Percentiles rank a stretch among this genome's conserved stretches.
phyloP scores from a whole-genome alignment of 371 early-diverging fungal genomes.

The Rhizomucor pusillus region DNA sequence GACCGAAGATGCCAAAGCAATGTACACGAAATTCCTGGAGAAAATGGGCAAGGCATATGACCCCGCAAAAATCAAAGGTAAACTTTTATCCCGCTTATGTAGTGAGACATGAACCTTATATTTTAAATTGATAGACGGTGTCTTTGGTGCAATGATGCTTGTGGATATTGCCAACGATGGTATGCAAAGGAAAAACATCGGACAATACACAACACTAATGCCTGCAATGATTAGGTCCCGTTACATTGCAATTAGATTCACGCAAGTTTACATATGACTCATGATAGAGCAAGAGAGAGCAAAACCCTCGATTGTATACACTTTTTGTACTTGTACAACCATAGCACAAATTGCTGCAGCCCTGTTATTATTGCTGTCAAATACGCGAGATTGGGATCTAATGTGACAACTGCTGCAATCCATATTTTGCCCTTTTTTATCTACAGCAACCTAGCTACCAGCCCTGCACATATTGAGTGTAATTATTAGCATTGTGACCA shows the following conservation, averaged over 20 bases:
- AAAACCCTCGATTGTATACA: neutral
- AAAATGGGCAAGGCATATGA: slow-evolving; percentile 65
- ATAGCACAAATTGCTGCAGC: slow-evolving; percentile 4
- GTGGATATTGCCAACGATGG: slow-evolving; percentile 85
- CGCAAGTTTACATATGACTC: slow-evolving; percentile 50
- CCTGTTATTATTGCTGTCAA: neutral
- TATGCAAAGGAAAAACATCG: slow-evolving; percentile 9
- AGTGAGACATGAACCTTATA: neutral
- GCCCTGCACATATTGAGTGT: too few species aligned
- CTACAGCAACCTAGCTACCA: too few species aligned
- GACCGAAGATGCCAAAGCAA: slow-evolving; percentile 55
- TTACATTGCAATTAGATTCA: slow-evolving; percentile 75
- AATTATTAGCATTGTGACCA: neutral
- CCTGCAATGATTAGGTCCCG: slow-evolving; percentile 57
- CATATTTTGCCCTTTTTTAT: neutral
- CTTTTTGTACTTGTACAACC: neutral
- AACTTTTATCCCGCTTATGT: neutral
- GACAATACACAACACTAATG: neutral
- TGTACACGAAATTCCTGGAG: slow-evolving; percentile 72
- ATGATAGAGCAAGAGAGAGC: neutral
- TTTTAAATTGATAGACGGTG: slow-evolving; percentile 55
- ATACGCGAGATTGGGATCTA: too few species aligned
- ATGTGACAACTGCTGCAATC: too few species aligned
- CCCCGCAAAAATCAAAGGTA: slow-evolving; percentile 69
- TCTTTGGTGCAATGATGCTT: slow-evolving; percentile 85